A percentile compares a stretch with the other conserved stretches of the same genome.
These are phyloP conservation scores for Ustilago crameri DNA, from an alignment of 1,284 basidiomycete genomes.

Conservation along the genomic window DNA sequence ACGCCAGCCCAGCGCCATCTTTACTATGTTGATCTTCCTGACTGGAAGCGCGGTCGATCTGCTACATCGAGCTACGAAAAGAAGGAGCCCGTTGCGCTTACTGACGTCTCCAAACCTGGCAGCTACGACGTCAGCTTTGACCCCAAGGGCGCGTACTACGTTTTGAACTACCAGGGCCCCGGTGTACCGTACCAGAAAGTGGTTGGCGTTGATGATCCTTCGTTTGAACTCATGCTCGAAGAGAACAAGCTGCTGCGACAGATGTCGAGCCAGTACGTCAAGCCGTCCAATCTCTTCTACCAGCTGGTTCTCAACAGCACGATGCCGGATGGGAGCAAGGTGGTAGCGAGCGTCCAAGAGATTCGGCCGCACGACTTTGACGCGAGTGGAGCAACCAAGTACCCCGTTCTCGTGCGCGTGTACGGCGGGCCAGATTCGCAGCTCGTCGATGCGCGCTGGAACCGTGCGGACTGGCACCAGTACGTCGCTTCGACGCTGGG, in stretches of 20 bases:
- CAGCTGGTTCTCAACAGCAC: constrained; percentile 47
- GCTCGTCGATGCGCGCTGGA: constrained; percentile 48
- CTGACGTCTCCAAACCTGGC: constrained; percentile 75
- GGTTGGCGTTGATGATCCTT: constrained; percentile 76
- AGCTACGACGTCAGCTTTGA: constrained; percentile 72
- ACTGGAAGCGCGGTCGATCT: constrained; percentile 21
- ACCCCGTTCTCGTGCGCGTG: constrained; percentile 75
- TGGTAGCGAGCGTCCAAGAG: constrained; percentile 87
- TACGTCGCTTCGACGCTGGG: constrained; percentile 83
- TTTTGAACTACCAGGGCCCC: constrained; percentile 83
- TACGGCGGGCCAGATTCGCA: constrained; percentile 90
- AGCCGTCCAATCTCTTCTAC: constrained; percentile 75
- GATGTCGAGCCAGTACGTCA: constrained; percentile 78
- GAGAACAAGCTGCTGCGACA: constrained; percentile 79
- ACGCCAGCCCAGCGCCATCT: constrained; percentile 84
- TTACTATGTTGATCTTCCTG: constrained; percentile 70
- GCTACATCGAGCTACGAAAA: constrained; percentile 75
- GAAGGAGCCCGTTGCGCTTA: constrained; percentile 73
- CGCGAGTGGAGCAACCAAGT: constrained; percentile 87
- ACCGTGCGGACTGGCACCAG: constrained; percentile 76
- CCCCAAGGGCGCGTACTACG: constrained; percentile 75
- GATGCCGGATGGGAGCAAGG: constrained; percentile 15
- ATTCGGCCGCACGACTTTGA: constrained; percentile 91
- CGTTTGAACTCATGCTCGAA: constrained; percentile 72
- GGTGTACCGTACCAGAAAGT: constrained; percentile 87